Percentiles rank a stretch among this genome's conserved stretches.
These are phyloP conservation scores for Penicillium occitanis DNA, from an alignment of 2,329 filamentous ascomycete species.

Conservation along the genomic window DNA sequence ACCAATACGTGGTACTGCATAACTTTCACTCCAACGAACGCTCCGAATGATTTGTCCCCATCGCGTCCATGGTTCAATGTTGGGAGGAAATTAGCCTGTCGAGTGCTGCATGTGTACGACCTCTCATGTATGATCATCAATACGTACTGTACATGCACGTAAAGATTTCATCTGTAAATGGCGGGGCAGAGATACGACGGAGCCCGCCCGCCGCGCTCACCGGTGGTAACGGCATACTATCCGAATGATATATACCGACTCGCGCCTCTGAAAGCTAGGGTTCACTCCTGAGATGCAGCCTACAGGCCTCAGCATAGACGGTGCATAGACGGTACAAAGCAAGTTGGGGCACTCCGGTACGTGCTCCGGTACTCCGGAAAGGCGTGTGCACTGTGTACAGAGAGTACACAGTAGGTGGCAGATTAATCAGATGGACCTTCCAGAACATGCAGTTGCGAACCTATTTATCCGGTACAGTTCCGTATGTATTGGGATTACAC, in stretches of 20 bases:
- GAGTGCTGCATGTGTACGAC: slow-evolving; percentile 3
- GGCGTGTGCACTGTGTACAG: neutral
- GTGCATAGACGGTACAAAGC: neutral
- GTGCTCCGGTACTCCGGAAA: neutral
- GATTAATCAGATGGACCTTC: slow-evolving; percentile 1
- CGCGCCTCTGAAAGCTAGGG: neutral
- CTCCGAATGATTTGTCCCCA: neutral
- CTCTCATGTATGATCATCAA: neutral
- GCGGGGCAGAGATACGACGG: neutral
- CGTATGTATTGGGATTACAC: slow-evolving; percentile 6
- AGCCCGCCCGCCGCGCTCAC: slow-evolving; percentile 1
- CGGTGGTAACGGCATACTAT: neutral
- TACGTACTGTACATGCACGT: neutral
- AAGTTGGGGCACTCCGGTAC: neutral
- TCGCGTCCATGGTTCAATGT: neutral
- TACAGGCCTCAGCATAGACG: neutral
- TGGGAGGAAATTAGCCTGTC: neutral
- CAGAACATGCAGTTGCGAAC: neutral
- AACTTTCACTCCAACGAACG: neutral
- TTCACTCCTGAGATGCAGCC: neutral
- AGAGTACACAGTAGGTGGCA: neutral
- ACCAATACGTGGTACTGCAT: neutral
- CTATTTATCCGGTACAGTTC: slow-evolving; percentile 7
- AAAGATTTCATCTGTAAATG: neutral
- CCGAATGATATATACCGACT: neutral